Evolutionary conservation across 2,329 filamentous ascomycete genomes (phyloP).

Genomic region (Arthrobotrys iridis): DNA sequence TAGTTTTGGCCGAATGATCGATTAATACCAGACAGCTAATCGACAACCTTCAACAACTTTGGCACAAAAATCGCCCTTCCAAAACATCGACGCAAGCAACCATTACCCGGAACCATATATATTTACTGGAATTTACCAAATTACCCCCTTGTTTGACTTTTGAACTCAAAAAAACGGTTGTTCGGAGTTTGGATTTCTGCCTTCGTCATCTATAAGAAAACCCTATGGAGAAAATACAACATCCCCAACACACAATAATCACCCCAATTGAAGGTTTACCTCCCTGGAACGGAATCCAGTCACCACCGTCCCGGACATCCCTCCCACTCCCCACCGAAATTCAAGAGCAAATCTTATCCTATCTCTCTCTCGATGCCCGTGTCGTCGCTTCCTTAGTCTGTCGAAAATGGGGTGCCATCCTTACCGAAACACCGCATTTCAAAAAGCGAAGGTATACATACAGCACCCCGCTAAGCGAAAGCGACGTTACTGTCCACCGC

Average conservation of each 20-base stretch:
- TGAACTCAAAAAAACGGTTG: too few species aligned
- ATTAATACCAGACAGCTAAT: too few species aligned
- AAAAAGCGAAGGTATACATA: constrained; percentile 11
- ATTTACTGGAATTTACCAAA: not conserved
- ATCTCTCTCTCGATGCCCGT: constrained; percentile 16
- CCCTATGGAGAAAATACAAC: constrained; percentile 9
- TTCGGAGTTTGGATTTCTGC: too few species aligned
- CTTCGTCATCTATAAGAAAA: not conserved
- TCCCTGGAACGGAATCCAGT: not conserved
- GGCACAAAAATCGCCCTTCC: too few species aligned
- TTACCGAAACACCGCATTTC: not conserved
- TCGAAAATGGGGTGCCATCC: constrained; percentile 10
- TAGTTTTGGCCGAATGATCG: too few species aligned
- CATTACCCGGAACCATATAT: not conserved
- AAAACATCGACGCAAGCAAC: too few species aligned
- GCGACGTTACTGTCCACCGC: constrained; percentile 11
- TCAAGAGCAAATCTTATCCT: constrained; percentile 28
- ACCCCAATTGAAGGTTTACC: not conserved
- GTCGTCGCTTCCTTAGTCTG: constrained; percentile 29
- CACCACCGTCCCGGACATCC: not conserved
- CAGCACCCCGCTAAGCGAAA: not conserved
- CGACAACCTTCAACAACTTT: too few species aligned
- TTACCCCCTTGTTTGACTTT: too few species aligned
- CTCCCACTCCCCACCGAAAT: constrained; percentile 24
- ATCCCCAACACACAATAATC: not conserved